These are phyloP conservation scores for Gossypium trilobum DNA, from an alignment of 441 rosid species.

Conservation along the genomic window DNA sequence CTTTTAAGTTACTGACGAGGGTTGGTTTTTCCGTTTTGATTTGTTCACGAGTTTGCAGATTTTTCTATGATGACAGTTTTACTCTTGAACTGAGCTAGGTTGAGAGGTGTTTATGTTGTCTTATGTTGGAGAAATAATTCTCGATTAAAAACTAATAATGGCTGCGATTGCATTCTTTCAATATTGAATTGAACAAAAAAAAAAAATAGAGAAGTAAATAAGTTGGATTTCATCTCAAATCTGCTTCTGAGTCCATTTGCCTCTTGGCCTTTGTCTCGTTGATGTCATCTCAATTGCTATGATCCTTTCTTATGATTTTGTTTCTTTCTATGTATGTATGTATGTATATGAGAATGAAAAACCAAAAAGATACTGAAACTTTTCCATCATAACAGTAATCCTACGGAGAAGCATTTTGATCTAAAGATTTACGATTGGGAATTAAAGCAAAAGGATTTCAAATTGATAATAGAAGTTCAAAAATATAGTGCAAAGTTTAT, in stretches of 20 bases:
- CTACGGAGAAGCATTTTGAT: neutral
- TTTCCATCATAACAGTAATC: neutral
- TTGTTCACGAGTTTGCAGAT: neutral
- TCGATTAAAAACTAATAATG: neutral
- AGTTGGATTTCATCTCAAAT: neutral
- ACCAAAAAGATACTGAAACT: neutral
- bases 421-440: constrained; percentile 1
- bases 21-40: neutral
- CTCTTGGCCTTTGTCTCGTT: neutral
- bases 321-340: neutral
- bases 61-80: neutral
- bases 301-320: neutral
- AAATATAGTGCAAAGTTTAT: neutral
- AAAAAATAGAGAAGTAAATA: neutral
- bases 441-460: neutral
- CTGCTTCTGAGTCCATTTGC: neutral
- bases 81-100: neutral
- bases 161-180: neutral
- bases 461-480: neutral
- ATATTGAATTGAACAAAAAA: neutral
- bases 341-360: neutral
- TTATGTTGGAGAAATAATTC: neutral
- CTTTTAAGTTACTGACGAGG: neutral
- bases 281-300: neutral
- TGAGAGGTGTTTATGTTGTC: neutral